Evolutionary conservation across 2,329 filamentous ascomycete genomes (phyloP).

Genomic region (Verticillium nonalfalfae): DNA sequence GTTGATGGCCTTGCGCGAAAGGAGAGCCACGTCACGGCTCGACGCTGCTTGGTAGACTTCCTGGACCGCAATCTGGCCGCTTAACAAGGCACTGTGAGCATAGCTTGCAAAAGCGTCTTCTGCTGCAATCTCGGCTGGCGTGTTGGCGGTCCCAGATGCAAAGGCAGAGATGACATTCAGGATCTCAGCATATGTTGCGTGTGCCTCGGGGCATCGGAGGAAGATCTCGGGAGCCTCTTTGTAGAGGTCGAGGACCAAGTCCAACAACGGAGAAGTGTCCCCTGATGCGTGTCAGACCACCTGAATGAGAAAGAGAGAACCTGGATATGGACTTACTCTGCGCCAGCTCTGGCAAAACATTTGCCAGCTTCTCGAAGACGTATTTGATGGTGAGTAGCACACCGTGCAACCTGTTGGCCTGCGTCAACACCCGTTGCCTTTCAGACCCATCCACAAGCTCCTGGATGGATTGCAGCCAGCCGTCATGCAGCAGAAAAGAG

Average conservation of each 20-base stretch:
- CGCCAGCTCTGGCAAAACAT: slow-evolving; percentile 33
- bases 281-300: slow-evolving; percentile 14
- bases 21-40: not conserved
- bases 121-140: not conserved
- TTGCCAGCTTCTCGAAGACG: slow-evolving; percentile 45
- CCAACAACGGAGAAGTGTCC: slow-evolving; percentile 20
- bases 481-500: slow-evolving; percentile 48
- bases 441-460: slow-evolving; percentile 15
- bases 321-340: slow-evolving; percentile 25
- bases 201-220: slow-evolving; percentile 29
- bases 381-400: slow-evolving; percentile 49
- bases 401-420: slow-evolving; percentile 53
- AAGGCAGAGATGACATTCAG: slow-evolving; percentile 33
- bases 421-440: slow-evolving; percentile 13
- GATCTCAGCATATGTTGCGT: slow-evolving; percentile 39
- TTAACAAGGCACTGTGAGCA: slow-evolving; percentile 26
- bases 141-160: not conserved
- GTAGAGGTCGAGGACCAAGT: slow-evolving; percentile 16
- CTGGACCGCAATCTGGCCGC: slow-evolving; percentile 28
- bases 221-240: slow-evolving; percentile 4
- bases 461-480: slow-evolving; percentile 36
- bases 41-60: slow-evolving; percentile 24
- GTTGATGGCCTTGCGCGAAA: not conserved
- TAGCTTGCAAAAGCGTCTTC: not conserved
- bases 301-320: not conserved